Percentiles rank a stretch among this genome's conserved stretches.
Evolutionary conservation across 345 rosid genomes (phyloP).

Genomic region (Salix purpurea): DNA sequence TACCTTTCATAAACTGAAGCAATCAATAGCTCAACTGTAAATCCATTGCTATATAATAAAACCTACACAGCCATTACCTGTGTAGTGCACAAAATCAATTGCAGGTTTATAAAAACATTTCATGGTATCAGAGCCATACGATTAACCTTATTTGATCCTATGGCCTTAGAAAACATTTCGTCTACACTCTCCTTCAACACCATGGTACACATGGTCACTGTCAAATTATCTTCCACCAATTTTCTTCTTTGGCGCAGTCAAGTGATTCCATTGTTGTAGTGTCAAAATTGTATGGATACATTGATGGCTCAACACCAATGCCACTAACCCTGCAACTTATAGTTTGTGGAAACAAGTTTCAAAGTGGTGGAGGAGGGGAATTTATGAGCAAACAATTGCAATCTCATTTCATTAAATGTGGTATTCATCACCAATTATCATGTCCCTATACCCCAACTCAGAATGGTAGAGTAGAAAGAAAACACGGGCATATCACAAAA

Average conservation of each 20-base stretch:
- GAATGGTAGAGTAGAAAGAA: background rate
- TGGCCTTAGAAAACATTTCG: background rate
- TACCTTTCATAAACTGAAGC: too few species aligned
- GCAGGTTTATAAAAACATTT: too few species aligned
- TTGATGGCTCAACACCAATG: background rate
- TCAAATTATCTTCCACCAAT: background rate
- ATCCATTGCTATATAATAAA: too few species aligned
- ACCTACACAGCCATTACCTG: too few species aligned
- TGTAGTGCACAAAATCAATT: too few species aligned
- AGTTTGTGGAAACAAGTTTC: background rate
- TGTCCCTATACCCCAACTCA: background rate
- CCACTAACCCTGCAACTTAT: background rate
- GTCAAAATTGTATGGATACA: background rate
- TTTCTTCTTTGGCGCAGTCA: background rate
- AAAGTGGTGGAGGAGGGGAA: background rate
- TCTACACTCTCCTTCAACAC: background rate
- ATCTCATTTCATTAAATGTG: background rate
- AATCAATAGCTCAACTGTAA: too few species aligned
- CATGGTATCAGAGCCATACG: background rate
- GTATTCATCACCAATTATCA: background rate
- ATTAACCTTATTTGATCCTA: background rate
- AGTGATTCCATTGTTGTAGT: accelerated
- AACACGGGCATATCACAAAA: too few species aligned
- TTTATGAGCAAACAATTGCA: background rate
- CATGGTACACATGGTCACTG: background rate